These are phyloP conservation scores for Xerocomellus chrysenteron DNA, from an alignment of 768 basidiomycete species.

Conservation along the genomic window DNA sequence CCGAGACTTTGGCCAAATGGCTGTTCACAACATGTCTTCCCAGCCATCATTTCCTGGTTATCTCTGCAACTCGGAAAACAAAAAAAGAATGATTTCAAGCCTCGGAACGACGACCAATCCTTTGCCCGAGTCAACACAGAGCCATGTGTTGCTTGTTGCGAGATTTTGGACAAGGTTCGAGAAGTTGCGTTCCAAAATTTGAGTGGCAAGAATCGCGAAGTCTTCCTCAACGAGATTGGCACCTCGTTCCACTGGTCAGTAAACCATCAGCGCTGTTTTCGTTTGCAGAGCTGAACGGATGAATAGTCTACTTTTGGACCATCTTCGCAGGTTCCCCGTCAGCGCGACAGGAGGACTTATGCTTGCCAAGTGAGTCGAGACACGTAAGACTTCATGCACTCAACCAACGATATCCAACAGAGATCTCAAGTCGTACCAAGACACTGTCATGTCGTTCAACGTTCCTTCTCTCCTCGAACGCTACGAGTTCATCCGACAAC, in stretches of 20 bases:
- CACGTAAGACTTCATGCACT: background rate
- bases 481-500: conserved; percentile 96
- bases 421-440: conserved; percentile 96
- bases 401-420: conserved; percentile 39
- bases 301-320: conserved; percentile 82
- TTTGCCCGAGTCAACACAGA: conserved; percentile 95
- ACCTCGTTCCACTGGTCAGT: conserved; percentile 86
- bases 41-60: conserved; percentile 77
- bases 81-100: conserved; percentile 96
- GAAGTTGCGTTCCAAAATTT: conserved; percentile 73
- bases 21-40: background rate
- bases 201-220: conserved; percentile 90
- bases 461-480: conserved; percentile 87
- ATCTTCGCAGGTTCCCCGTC: conserved; percentile 94
- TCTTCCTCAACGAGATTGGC: conserved; percentile 91
- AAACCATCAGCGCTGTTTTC: background rate
- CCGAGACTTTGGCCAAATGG: background rate
- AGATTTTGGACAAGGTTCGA: conserved; percentile 76
- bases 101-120: conserved; percentile 91
- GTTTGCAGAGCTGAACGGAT: conserved; percentile 9
- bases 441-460: conserved; percentile 77
- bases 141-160: conserved; percentile 84
- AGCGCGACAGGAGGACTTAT: conserved; percentile 96
- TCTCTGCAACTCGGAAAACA: conserved; percentile 80
- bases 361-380: conserved; percentile 83